Percentiles rank a stretch among this genome's conserved stretches.
phyloP scores from a whole-genome alignment of 2,329 filamentous ascomycete genomes.

The Sporothrix curviconia region DNA sequence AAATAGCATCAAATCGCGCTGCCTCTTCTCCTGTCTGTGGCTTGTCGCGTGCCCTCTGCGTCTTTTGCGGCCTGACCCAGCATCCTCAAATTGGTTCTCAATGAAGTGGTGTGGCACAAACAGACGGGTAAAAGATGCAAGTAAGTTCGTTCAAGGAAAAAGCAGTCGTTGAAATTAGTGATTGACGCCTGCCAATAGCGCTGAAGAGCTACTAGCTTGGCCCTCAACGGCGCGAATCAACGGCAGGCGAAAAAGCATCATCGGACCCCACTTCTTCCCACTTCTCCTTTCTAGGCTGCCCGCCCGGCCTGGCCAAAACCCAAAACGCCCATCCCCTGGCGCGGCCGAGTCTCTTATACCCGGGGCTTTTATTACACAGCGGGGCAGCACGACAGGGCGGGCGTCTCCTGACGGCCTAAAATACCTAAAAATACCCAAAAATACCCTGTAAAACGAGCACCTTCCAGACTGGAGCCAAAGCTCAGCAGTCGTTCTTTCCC shows the following conservation, averaged over 20 bases:
- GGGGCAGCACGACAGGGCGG: background rate
- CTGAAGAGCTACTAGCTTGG: too few relatives aligned
- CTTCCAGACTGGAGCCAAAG: background rate
- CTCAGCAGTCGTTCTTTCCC: background rate
- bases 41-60: too few relatives aligned
- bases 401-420: background rate
- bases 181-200: too few relatives aligned
- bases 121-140: too few relatives aligned
- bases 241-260: slow-evolving; percentile 1
- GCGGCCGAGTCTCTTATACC: background rate
- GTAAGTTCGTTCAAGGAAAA: too few relatives aligned
- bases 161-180: too few relatives aligned
- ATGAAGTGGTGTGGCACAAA: too few relatives aligned
- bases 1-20: too few relatives aligned
- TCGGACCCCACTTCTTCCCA: slow-evolving; percentile 2
- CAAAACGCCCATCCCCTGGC: too few relatives aligned
- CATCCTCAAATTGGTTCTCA: too few relatives aligned
- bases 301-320: background rate
- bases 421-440: background rate
- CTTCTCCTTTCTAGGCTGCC: background rate
- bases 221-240: background rate
- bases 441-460: background rate
- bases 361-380: background rate
- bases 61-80: too few relatives aligned
- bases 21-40: too few relatives aligned